Base-by-base conservation (phyloP, 257 asterid genomes). In the Craterostigma plantagineum region DNA sequence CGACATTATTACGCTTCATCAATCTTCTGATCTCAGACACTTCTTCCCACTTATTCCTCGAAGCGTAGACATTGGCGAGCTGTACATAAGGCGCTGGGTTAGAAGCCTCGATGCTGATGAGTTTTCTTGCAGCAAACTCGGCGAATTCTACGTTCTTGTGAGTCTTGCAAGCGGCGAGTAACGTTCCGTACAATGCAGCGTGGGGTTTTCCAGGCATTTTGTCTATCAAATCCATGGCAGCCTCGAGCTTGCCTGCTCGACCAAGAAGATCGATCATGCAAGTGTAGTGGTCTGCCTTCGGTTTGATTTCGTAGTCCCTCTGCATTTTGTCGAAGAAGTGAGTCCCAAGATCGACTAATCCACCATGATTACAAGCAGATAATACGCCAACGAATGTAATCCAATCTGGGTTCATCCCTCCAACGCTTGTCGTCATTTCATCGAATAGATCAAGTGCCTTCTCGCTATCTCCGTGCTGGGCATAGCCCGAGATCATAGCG, bases 401-500 rank as follows among this genome's bases (percentile, higher is more conserved):
- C 74, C 82, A 68, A 51, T 82, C 73, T 0, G 91, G 82, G 35
- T 51, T 57, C 16, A 42, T 63, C 39, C 78, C 76, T 33, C 52
- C 55, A 6, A 23, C 30, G 30, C 57, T 41, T n/a, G n/a, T n/a
- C 55, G 53, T 67, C 91, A 82, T 83, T 72, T 62, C 71, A 23
- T 55, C 43, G 46, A 79, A 83, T 66, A 83, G 52, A 46, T 10
- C 0, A 11, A 83, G 80, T 14, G 93, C 80, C 51, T 62, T 63
- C 14, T 61, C 50, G 16, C 91, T 70, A 16, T 52, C 53, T 27
- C 95, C 92, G 1, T 83, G 91, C 43, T 83, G 93, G 13, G 95
- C 95, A 61, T 55, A 76, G 17, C 95, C 92, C 13, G 92, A 83
- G 48, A 79, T 79, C 92, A 83, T 83, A 7, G 91, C 77, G 30